Conservation (phyloP, 176 grass and related monocot species). For the Carex scoparia region DNA sequence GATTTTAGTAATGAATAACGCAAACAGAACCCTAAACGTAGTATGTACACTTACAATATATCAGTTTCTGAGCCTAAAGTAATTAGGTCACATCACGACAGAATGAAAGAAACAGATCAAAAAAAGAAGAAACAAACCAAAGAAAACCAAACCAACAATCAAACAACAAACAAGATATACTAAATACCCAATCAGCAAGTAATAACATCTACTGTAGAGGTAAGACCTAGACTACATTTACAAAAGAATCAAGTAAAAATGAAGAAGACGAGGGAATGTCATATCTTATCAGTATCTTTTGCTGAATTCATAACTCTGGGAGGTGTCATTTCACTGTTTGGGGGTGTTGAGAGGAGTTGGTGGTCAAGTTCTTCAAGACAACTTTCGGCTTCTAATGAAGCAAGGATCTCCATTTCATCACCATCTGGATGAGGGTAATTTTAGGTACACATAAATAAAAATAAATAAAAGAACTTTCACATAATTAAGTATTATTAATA, state of each 20-base stretch:
- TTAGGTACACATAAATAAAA: conserved; percentile 12
- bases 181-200: conserved; percentile 24
- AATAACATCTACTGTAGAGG: neutral
- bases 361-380: conserved; percentile 44
- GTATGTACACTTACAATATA: conserved; percentile 25
- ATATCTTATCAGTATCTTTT: conserved; percentile 9
- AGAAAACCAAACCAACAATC: conserved; percentile 22
- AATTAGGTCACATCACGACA: conserved; percentile 13
- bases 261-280: neutral
- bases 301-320: conserved; percentile 36
- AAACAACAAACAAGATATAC: neutral
- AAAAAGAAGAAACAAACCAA: conserved; percentile 1
- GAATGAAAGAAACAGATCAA: neutral
- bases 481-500: neutral
- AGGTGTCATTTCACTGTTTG: conserved; percentile 52
- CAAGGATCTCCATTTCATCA: conserved; percentile 52
- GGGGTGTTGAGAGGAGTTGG: conserved; percentile 47
- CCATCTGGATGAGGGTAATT: conserved; percentile 38
- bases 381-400: conserved; percentile 43
- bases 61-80: conserved; percentile 12
- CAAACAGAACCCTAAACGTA: conserved; percentile 12
- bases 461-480: neutral
- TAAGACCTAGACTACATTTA: conserved; percentile 30
- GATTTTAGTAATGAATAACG: neutral
- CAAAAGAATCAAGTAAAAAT: conserved; percentile 22